Evolutionary conservation across 2,329 filamentous ascomycete genomes (phyloP), one percentile per base, ranked within the genome.

Genomic region (Sordariomycetes sp.): DNA sequence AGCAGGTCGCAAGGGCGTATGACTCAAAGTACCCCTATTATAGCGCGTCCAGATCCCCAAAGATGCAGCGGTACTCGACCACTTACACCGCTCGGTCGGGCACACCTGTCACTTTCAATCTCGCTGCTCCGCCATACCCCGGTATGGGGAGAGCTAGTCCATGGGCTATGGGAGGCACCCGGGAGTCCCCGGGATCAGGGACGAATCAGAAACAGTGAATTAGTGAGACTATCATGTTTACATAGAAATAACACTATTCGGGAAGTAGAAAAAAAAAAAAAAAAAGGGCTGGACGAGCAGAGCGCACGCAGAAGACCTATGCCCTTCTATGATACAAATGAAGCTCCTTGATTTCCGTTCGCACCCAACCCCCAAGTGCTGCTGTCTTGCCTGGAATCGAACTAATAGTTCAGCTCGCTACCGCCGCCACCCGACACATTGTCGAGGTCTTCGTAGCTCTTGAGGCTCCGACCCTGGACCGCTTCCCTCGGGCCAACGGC

Each of bases 361-460:
- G 7, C 22, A 50, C n/a, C 10, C 45, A 50, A 22, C 7, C 8
- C 45, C 20, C 45, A 24, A 10, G 22, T 24, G 45, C n/a, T 50
- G n/a, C 45, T 50, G n/a, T 24, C 45, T 20, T 20, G 24, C 10
- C 45, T 2, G n/a, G 22, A 50, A 50, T 22, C 52, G 35, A 48
- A 53, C 68, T 79, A 97, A 68, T 97, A 97, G 71, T 97, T 95
- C 65, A 97, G 75, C 73, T 96, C 92, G 32, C 89, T 87, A 48
- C 86, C 84, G 48, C 86, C 89, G 39, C 81, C 77, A 15, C 85
- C 82, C 42, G 84, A 84, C 59, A 87, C 86, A 52, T 95, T 92
- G 73, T 99, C 94, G 25, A 99, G 76, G 68, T 99, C 94, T 70
- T 99, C 95, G 68, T 99, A 99, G 69, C 90, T 96, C 79, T 95